Evolutionary conservation across 106 monocot genomes (phyloP), one percentile per base, ranked within the genome.

Genomic region (Ottelia alismoides): DNA sequence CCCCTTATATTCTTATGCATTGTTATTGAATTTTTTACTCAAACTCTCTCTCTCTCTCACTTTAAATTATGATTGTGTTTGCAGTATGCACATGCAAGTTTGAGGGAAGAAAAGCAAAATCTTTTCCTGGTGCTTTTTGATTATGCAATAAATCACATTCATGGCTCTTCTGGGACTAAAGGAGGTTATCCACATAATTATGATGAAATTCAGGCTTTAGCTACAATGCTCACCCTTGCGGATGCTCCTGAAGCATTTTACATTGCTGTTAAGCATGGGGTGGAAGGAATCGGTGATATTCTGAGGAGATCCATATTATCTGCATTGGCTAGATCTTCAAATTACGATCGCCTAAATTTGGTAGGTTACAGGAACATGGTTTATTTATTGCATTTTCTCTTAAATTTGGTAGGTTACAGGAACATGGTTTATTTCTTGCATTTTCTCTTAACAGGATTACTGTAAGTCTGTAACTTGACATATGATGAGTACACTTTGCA

Each of bases 221-320:
- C 67, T 56, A 75, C 85, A 30, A 72, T 98, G 76, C 75, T 98
- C 58, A 75, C 61, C 22, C 68, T 79, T 70, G 85, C 77, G 30
- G 66, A 86, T 78, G 89, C 85, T 60, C 90, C 90, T 32, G 90
- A 90, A 75, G 98, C 90, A 17, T 90, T 86, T 60, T 86, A 85
- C 25, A 70, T 86, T 69, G 59, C 79, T 40, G 70, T 98, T 65
- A 98, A 90, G 65, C 78, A 90, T 75, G 98, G 98, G 0, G 69
- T 90, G 20, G 78, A 81, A 63, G 85, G 90, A 22, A 78, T 85
- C 62, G 98, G 85, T 29, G 79, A 82, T 25, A 69, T 96, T 46
- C 60, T 96, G 54, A 76, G 56, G 60, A 74, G 68, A 53, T 79
- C 85, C 49, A 68, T 98, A 32, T 82, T 75, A 28, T 23, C 63